phyloP scores from a whole-genome alignment of 176 grass and related monocot species.

The Carex parvula region DNA sequence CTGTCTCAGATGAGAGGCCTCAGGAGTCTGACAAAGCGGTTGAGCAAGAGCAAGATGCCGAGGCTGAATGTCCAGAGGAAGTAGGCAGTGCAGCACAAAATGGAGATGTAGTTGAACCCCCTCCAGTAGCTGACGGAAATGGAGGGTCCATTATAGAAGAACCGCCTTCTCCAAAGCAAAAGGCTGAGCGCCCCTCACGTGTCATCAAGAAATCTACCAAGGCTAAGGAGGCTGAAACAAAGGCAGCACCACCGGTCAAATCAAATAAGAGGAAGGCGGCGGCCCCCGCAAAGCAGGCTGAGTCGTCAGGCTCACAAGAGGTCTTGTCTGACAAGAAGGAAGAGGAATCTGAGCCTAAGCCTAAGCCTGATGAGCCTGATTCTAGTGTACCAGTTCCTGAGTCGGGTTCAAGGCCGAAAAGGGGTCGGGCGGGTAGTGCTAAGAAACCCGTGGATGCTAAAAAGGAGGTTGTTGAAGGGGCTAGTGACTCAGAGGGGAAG shows the following conservation, averaged over 20 bases:
- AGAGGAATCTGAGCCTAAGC: slow-evolving; percentile 20
- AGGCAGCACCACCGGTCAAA: slow-evolving; percentile 30
- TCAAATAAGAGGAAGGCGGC: slow-evolving; percentile 31
- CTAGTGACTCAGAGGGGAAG: slow-evolving; percentile 43
- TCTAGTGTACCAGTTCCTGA: slow-evolving; percentile 21
- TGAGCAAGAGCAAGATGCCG: slow-evolving; percentile 42
- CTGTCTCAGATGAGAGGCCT: slow-evolving; percentile 75
- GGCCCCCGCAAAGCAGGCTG: slow-evolving; percentile 22
- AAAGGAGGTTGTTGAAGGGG: slow-evolving; percentile 31
- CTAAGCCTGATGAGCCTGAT: slow-evolving; percentile 28
- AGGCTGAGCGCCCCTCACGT: slow-evolving; percentile 33
- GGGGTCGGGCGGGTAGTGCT: slow-evolving; percentile 25
- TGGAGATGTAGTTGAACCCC: slow-evolving; percentile 16
- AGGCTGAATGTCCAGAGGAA: slow-evolving; percentile 43
- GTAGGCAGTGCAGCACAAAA: slow-evolving; percentile 34
- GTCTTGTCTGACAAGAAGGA: slow-evolving; percentile 32
- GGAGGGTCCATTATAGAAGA: slow-evolving; percentile 32
- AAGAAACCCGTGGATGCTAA: slow-evolving; percentile 37
- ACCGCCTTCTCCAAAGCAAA: slow-evolving; percentile 60
- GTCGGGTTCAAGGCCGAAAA: slow-evolving; percentile 34
- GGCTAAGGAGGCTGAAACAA: slow-evolving; percentile 31
- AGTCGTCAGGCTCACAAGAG: slow-evolving; percentile 26
- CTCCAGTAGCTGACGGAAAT: slow-evolving; percentile 44
- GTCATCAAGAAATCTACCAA: slow-evolving; percentile 32
- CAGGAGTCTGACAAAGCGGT: slow-evolving; percentile 47